These are phyloP conservation scores for Cryomyces minteri DNA, from an alignment of 495 filamentous ascomycete genomes.

Conservation along the genomic window DNA sequence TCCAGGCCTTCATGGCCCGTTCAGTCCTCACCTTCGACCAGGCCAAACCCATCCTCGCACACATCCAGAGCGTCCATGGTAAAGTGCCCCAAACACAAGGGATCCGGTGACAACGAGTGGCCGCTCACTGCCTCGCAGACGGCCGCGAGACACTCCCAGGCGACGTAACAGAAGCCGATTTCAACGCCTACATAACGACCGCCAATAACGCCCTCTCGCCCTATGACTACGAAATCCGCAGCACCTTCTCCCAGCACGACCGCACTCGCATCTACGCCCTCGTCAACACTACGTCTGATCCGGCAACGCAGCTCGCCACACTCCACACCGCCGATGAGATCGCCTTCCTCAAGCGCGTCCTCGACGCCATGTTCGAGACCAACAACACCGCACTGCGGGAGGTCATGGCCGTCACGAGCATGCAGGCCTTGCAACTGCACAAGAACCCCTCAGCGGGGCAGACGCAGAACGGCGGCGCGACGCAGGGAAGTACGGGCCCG, in stretches of 20 bases:
- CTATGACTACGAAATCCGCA: conserved; percentile 77
- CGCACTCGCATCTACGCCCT: conserved; percentile 46
- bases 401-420: conserved; percentile 57
- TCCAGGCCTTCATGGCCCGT: conserved; percentile 74
- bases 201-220: conserved; percentile 54
- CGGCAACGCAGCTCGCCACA: conserved; percentile 74
- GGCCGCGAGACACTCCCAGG: conserved; percentile 26
- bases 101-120: too few species aligned
- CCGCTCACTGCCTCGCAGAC: conserved; percentile 15
- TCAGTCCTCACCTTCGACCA: conserved; percentile 58
- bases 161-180: conserved; percentile 45
- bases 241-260: conserved; percentile 43
- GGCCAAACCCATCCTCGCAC: conserved; percentile 52
- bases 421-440: conserved; percentile 52
- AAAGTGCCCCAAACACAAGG: conserved; percentile 5
- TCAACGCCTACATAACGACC: conserved; percentile 45
- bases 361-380: conserved; percentile 83
- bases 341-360: conserved; percentile 66
- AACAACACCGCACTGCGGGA: conserved; percentile 62
- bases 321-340: conserved; percentile 69
- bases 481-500: conserved; percentile 25
- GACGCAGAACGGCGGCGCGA: conserved; percentile 5
- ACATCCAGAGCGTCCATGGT: conserved; percentile 45
- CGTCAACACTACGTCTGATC: conserved; percentile 76
- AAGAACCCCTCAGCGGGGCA: conserved; percentile 20